Percentiles rank a stretch among this genome's conserved stretches.
phyloP scores from a whole-genome alignment of 352 stramenopile species.

The Globisporangium cystogenes region DNA sequence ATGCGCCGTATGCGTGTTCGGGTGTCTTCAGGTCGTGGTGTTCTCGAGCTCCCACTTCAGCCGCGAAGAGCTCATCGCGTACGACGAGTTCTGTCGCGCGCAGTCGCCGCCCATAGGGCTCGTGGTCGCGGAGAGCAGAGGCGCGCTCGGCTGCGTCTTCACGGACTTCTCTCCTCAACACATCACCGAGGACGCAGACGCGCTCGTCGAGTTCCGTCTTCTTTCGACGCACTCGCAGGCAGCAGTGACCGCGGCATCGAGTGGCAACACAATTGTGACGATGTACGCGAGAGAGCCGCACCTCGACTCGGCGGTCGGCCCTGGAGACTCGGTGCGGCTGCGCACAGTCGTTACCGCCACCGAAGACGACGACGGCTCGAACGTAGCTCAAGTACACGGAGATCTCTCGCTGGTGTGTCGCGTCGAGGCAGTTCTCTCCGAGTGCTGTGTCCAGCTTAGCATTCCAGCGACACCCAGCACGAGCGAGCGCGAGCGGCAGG shows the following conservation, averaged over 20 bases:
- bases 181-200: constrained; percentile 10
- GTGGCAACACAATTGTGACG: constrained; percentile 3
- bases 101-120: constrained; percentile 33
- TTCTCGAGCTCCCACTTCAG: constrained; percentile 26
- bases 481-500: constrained; percentile 2
- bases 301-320: constrained; percentile 2
- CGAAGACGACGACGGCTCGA: neutral
- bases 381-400: neutral
- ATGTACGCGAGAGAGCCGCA: constrained; percentile 17
- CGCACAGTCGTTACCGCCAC: neutral
- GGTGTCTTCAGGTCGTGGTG: constrained; percentile 24
- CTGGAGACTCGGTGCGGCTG: constrained; percentile 8
- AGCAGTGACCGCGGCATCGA: neutral
- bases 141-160: constrained; percentile 32
- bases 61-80: constrained; percentile 38
- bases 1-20: neutral
- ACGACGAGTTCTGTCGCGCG: constrained; percentile 39
- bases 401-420: neutral
- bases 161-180: constrained; percentile 20
- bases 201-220: constrained; percentile 17
- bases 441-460: neutral
- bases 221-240: constrained; percentile 12
- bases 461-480: neutral
- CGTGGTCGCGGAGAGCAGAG: constrained; percentile 29
- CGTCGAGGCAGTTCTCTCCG: constrained; percentile 7